A percentile compares a stretch with the other conserved stretches of the same genome.
These are phyloP conservation scores for Yarrowia keelungensis DNA, from an alignment of 805 yeast genomes.

Conservation along the genomic window DNA sequence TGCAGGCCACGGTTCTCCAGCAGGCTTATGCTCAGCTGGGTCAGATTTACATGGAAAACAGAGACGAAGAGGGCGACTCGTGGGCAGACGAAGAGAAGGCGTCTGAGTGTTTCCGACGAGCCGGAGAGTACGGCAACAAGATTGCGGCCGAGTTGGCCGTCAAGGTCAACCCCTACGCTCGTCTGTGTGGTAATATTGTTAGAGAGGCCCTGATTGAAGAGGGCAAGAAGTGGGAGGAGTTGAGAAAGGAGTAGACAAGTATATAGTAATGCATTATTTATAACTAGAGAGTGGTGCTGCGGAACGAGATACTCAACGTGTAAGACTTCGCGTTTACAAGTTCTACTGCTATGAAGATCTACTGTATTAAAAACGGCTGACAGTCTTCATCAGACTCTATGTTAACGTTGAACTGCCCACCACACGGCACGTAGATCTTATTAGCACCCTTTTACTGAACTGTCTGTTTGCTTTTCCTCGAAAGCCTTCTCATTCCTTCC, in stretches of 20 bases:
- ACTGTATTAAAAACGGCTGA: too few species aligned
- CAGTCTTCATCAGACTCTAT: too few species aligned
- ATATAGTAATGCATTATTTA: constrained; percentile 13
- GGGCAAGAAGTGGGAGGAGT: constrained; percentile 34
- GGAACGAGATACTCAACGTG: too few species aligned
- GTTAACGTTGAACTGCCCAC: too few species aligned
- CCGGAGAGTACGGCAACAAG: constrained; percentile 49
- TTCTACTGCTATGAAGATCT: too few species aligned
- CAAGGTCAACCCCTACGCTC: constrained; percentile 49
- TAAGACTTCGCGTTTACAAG: too few species aligned
- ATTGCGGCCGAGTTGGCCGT: constrained; percentile 46
- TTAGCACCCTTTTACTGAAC: not conserved
- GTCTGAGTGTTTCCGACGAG: constrained; percentile 45
- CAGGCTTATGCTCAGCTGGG: constrained; percentile 49
- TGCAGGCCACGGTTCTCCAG: constrained; percentile 48
- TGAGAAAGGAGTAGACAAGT: not conserved
- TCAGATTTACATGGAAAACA: constrained; percentile 44
- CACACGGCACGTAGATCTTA: not conserved
- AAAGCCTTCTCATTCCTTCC: too few species aligned
- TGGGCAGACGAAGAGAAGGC: constrained; percentile 49
- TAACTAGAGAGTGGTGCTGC: not conserved
- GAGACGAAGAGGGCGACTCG: constrained; percentile 29
- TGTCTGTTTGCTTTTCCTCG: too few species aligned
- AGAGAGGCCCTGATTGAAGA: constrained; percentile 43
- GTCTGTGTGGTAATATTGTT: constrained; percentile 50